Conservation (phyloP, 495 filamentous ascomycete genomes). For the Aspergillus mulundensis region DNA sequence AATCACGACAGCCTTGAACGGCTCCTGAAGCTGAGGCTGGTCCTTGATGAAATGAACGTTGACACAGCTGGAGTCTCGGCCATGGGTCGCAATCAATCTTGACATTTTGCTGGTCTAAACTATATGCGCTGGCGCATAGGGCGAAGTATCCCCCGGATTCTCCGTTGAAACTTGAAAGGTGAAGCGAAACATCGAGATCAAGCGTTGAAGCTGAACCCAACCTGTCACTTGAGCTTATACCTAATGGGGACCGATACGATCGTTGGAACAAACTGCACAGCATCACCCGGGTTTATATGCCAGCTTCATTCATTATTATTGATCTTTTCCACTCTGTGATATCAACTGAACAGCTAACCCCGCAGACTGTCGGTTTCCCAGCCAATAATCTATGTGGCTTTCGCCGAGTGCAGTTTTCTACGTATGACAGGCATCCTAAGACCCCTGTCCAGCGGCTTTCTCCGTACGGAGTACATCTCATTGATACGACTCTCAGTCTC, state of each 20-base stretch:
- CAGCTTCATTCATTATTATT: too few species aligned
- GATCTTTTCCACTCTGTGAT: background rate
- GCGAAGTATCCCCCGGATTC: background rate
- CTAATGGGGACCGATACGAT: background rate
- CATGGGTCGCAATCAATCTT: background rate
- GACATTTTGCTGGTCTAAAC: background rate
- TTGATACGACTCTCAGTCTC: too few species aligned
- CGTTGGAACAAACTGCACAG: background rate
- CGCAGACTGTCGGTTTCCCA: background rate
- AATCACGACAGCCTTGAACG: background rate
- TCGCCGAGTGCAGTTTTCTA: background rate
- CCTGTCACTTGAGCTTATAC: conserved; percentile 6
- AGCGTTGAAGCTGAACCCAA: background rate
- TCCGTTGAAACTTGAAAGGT: background rate
- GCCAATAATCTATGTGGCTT: background rate
- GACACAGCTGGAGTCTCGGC: background rate
- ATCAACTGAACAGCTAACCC: background rate
- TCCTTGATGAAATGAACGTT: background rate
- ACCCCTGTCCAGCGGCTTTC: background rate
- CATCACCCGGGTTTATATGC: background rate
- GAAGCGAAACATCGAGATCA: background rate
- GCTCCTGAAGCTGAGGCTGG: background rate
- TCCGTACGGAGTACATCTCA: background rate
- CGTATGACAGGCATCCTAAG: background rate
- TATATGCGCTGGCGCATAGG: background rate